Evolutionary conservation across 352 stramenopile genomes (phyloP).

Genomic region (Pythium coloratum): DNA sequence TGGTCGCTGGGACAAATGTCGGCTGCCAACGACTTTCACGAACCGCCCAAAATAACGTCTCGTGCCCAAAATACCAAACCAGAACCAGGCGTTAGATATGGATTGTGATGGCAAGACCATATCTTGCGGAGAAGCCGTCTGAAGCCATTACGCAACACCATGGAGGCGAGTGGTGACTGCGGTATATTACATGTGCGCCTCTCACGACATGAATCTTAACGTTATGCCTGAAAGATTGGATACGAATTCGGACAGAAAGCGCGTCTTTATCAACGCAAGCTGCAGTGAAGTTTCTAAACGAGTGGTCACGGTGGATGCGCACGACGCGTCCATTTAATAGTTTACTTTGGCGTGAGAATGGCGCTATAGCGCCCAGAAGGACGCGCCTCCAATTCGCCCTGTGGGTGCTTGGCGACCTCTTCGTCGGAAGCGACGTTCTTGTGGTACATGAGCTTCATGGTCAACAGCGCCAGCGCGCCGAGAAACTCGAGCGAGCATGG

Average conservation of each 20-base stretch:
- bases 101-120: not conserved
- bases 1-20: not conserved
- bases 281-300: not conserved
- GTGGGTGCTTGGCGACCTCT: conserved; percentile 14
- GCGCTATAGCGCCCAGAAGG: not conserved
- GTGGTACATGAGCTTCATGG: conserved; percentile 52
- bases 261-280: too few relatives aligned
- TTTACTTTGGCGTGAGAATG: not conserved
- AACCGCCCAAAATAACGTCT: not conserved
- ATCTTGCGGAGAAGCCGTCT: not conserved
- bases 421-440: conserved; percentile 20
- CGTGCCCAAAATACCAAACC: not conserved
- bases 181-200: too few relatives aligned
- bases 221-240: too few relatives aligned
- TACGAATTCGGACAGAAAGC: too few relatives aligned
- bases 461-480: conserved; percentile 37
- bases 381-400: not conserved
- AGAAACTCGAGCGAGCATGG: conserved; percentile 44
- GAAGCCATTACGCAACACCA: not conserved
- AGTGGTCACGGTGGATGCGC: not conserved
- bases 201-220: too few relatives aligned
- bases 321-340: not conserved
- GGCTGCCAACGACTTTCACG: not conserved
- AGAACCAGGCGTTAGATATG: not conserved
- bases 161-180: too few relatives aligned